These are phyloP conservation scores for Diaporthe vaccinii DNA, from an alignment of 2,329 filamentous ascomycete species.

Conservation along the genomic window DNA sequence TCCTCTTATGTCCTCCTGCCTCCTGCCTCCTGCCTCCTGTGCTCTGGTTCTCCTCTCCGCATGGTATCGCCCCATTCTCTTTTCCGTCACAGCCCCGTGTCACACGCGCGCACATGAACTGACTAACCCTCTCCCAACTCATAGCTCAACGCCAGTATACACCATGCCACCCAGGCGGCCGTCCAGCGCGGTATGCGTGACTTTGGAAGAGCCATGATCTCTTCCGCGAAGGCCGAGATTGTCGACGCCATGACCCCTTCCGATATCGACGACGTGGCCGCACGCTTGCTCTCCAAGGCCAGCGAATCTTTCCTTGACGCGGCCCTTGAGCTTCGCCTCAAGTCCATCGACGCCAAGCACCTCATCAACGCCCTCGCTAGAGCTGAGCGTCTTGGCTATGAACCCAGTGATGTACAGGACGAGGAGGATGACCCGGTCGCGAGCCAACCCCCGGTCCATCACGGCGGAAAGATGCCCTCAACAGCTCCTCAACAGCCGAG, in stretches of 20 bases:
- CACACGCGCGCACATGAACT: background rate
- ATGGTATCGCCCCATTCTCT: background rate
- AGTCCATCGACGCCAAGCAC: constrained; percentile 66
- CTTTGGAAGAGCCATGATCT: constrained; percentile 61
- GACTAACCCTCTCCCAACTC: background rate
- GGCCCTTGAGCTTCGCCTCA: constrained; percentile 64
- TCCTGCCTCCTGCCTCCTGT: no score
- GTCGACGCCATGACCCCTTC: constrained; percentile 54
- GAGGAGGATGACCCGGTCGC: constrained; percentile 50
- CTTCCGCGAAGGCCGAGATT: constrained; percentile 57
- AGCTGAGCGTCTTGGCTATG: constrained; percentile 70
- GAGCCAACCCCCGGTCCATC: background rate
- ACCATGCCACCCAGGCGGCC: constrained; percentile 56
- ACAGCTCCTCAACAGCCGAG: constrained; percentile 36
- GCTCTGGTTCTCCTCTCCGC: background rate
- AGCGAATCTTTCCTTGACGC: constrained; percentile 66
- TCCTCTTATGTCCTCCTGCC: background rate
- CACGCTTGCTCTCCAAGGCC: constrained; percentile 59
- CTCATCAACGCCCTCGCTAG: constrained; percentile 70
- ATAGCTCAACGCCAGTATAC: constrained; percentile 64
- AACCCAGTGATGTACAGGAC: constrained; percentile 63
- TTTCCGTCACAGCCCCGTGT: no score
- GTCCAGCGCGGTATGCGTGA: constrained; percentile 57
- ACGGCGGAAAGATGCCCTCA: constrained; percentile 54
- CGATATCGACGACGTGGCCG: constrained; percentile 61